Conservation (phyloP, 441 rosid species). For the Heliophila coronopifolia region DNA sequence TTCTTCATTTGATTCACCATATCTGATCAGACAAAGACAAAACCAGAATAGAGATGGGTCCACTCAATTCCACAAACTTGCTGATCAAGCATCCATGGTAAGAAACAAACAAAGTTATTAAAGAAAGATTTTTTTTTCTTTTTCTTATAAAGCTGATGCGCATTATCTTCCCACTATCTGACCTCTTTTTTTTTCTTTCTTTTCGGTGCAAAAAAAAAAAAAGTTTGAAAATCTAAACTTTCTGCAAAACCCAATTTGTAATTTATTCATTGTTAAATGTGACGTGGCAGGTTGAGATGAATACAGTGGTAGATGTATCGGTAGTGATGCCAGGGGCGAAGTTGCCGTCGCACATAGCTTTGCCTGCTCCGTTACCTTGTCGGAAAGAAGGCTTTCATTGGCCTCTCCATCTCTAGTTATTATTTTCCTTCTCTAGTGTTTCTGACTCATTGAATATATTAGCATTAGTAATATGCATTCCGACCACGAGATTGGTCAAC, state of each 20-base stretch:
- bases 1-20: constrained; percentile 55
- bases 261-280: neutral
- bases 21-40: constrained; percentile 28
- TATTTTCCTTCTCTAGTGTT: neutral
- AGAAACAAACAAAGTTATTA: neutral
- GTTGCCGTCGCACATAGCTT: constrained; percentile 71
- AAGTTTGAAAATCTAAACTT: constrained; percentile 9
- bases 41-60: constrained; percentile 28
- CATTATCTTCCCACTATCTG: constrained; percentile 21
- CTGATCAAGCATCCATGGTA: constrained; percentile 31
- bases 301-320: constrained; percentile 51
- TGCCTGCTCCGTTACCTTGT: constrained; percentile 81
- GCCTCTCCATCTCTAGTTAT: constrained; percentile 42
- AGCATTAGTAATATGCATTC: constrained; percentile 5
- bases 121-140: constrained; percentile 24
- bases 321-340: constrained; percentile 89
- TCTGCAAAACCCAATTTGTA: neutral
- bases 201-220: neutral
- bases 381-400: constrained; percentile 59
- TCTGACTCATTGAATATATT: constrained; percentile 11
- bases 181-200: neutral
- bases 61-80: constrained; percentile 27
- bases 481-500: neutral
- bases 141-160: constrained; percentile 20
- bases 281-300: constrained; percentile 40